These are phyloP conservation scores for Aspergillus campestris DNA, from an alignment of 495 filamentous ascomycete species.

Conservation along the genomic window DNA sequence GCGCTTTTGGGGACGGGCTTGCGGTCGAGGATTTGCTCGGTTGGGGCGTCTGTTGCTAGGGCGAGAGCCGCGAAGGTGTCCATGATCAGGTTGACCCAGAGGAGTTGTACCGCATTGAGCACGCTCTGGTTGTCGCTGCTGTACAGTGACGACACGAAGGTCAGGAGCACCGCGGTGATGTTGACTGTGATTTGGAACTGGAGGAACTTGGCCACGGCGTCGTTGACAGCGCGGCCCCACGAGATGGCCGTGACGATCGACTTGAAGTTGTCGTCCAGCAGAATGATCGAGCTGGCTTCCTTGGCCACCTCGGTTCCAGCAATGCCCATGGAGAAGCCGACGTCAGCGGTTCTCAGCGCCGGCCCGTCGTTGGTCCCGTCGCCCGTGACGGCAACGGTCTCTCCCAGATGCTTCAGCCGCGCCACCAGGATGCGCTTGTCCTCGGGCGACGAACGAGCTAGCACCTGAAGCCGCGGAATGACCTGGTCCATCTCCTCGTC, in stretches of 20 bases:
- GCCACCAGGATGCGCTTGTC: slow-evolving; percentile 78
- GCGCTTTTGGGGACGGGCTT: slow-evolving; percentile 76
- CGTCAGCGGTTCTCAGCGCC: slow-evolving; percentile 75
- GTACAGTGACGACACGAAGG: slow-evolving; percentile 76
- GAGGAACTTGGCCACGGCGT: slow-evolving; percentile 82
- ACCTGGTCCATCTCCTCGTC: slow-evolving; percentile 61
- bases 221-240: slow-evolving; percentile 87
- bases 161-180: slow-evolving; percentile 74
- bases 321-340: slow-evolving; percentile 91
- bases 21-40: slow-evolving; percentile 67
- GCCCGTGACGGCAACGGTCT: slow-evolving; percentile 81
- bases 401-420: slow-evolving; percentile 62
- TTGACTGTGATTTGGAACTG: slow-evolving; percentile 93
- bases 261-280: slow-evolving; percentile 85
- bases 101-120: slow-evolving; percentile 74
- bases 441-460: slow-evolving; percentile 80
- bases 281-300: slow-evolving; percentile 84
- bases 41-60: slow-evolving; percentile 77
- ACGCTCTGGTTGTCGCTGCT: slow-evolving; percentile 58
- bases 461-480: slow-evolving; percentile 69
- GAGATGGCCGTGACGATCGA: slow-evolving; percentile 84
- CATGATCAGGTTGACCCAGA: slow-evolving; percentile 95
- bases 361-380: slow-evolving; percentile 90
- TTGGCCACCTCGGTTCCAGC: slow-evolving; percentile 90
- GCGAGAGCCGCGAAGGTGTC: slow-evolving; percentile 84